Evolutionary conservation across 768 basidiomycete species (phyloP), one percentile per base, ranked within the genome.

Genomic region (Paxillus ammoniavirescens): DNA sequence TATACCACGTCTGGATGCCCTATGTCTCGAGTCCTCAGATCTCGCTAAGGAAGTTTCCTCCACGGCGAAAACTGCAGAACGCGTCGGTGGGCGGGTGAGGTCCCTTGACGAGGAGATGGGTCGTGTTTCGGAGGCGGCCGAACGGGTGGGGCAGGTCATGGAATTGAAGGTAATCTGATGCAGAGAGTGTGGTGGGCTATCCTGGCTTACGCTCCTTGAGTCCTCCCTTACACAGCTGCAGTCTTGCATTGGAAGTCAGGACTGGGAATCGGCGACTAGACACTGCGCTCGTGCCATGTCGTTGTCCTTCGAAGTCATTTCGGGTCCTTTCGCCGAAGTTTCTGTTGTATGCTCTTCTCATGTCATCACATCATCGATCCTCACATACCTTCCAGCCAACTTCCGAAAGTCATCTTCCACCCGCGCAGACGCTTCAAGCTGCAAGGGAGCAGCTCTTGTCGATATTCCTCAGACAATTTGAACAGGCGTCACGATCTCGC

Each of bases 181-280:
- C 30, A 37, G 7, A 2, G 41, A 49, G 9, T 17, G 9, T 69
- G 72, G 52, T 63, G 72, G 46, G 70, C 9, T 43, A 37, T 21
- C 35, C n/a, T 57, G 31, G 26, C 44, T 63, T 15, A 64, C 54
- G 14, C 30, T 72, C 68, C 35, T 52, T 71, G 74, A 93, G 81
- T 81, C 82, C 0, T 87, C 96, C 1, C 71, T 89, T 41, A 68
- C 75, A 4, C 78, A 77, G 18, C 69, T 87, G 13, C 76, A 82
- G 43, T 61, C 74, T 9, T 73, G 82, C 13, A 94, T 98, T 30
- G 86, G 89, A 30, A 76, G 74, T 42, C 82, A 90, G 59, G 97
- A 98, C 64, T 99, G 97, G 97, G 97, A 99, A 68, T 82, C 90
- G 3, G 97, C 97, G 4, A 86, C 94, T 0, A 80, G 93, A 53